Conservation (phyloP, 169 alveolate species). For the Plasmodium sp. region DNA sequence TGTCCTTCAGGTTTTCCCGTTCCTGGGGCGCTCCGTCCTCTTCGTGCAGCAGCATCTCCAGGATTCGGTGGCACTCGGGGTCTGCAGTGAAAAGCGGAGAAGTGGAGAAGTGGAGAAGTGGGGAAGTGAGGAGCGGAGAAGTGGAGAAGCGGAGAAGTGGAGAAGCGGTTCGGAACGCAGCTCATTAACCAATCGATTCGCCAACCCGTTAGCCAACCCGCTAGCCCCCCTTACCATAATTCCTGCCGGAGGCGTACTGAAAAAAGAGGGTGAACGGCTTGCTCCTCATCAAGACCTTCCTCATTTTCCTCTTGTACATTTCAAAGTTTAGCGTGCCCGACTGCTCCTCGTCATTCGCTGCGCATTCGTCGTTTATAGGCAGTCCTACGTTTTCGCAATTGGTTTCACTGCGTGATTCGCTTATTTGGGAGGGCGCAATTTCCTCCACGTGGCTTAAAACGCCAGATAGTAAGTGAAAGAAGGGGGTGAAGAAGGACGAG, state of each 20-base stretch:
- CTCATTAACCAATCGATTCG: not conserved
- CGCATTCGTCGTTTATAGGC: not conserved
- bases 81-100: not conserved
- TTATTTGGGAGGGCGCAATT: not conserved
- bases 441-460: conserved; percentile 19
- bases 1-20: conserved; percentile 15
- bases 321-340: not conserved
- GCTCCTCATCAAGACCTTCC: conserved; percentile 30
- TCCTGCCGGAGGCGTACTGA: conserved; percentile 32
- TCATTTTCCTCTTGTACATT: conserved; percentile 30
- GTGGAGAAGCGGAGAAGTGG: not conserved
- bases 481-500: conserved; percentile 72
- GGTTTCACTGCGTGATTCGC: not conserved
- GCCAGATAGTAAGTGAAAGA: conserved; percentile 35
- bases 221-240: conserved; percentile 16
- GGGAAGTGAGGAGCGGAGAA: not conserved
- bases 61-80: conserved; percentile 49
- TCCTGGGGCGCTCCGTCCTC: conserved; percentile 5
- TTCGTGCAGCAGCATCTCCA: conserved; percentile 48
- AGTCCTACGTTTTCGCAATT: not conserved
- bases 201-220: not conserved
- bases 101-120: not conserved
- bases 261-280: conserved; percentile 60
- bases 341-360: not conserved
- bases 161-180: not conserved